These are phyloP conservation scores for Trichosporon inkin DNA, from an alignment of 1,284 basidiomycete species.

Conservation along the genomic window DNA sequence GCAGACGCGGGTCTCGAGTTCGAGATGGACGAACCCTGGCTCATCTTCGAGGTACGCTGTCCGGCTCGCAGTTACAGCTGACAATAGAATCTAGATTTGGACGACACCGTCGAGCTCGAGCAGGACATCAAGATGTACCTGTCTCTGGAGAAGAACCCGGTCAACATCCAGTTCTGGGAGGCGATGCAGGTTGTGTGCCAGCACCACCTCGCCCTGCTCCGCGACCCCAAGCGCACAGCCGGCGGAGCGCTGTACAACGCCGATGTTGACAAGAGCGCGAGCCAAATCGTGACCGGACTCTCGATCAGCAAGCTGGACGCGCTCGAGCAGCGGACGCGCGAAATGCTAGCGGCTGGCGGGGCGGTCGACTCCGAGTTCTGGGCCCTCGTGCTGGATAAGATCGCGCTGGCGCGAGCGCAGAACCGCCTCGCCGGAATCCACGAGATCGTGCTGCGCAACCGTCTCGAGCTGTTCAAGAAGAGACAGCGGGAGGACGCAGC, in stretches of 20 bases:
- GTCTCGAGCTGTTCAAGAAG: conserved; percentile 90
- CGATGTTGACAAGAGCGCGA: conserved; percentile 38
- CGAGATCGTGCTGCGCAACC: conserved; percentile 91
- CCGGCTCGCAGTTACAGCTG: background rate
- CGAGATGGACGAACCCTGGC: conserved; percentile 96
- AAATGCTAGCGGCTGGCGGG: conserved; percentile 83
- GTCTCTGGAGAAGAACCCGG: conserved; percentile 73
- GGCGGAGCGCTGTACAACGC: conserved; percentile 39
- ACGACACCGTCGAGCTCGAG: conserved; percentile 88
- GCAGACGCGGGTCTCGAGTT: conserved; percentile 89
- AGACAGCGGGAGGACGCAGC: conserved; percentile 91
- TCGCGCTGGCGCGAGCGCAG: conserved; percentile 54
- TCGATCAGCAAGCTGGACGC: conserved; percentile 74
- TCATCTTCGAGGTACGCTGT: conserved; percentile 78
- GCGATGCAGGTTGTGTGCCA: conserved; percentile 97
- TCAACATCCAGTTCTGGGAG: conserved; percentile 95
- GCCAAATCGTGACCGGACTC: conserved; percentile 44
- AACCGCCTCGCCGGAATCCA: conserved; percentile 87
- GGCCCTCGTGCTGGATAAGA: conserved; percentile 84
- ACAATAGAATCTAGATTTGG: conserved; percentile 70
- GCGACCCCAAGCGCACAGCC: conserved; percentile 52
- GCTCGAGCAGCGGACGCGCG: conserved; percentile 80
- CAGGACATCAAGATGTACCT: conserved; percentile 92
- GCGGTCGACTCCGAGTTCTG: conserved; percentile 97
- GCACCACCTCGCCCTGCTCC: conserved; percentile 76